phyloP scores from a whole-genome alignment of 768 basidiomycete species.

The Strobilomyces dryophilus region DNA sequence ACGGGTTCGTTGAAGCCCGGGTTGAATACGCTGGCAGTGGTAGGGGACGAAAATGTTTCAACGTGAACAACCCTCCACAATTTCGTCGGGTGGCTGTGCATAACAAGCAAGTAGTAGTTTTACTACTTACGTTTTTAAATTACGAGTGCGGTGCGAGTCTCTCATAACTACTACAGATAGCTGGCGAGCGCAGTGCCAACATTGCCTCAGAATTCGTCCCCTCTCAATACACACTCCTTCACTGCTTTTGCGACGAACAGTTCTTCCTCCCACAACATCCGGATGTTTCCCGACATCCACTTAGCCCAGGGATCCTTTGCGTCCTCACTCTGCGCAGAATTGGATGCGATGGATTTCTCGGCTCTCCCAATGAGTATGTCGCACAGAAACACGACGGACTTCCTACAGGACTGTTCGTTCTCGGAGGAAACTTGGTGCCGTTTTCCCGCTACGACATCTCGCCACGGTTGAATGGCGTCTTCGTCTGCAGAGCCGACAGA shows the following conservation, averaged over 20 bases:
- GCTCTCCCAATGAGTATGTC: slow-evolving; percentile 34
- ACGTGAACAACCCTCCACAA: neutral
- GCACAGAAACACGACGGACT: slow-evolving; percentile 39
- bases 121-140: too few species aligned
- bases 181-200: too few species aligned
- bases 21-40: too few species aligned
- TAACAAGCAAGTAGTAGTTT: neutral
- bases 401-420: slow-evolving; percentile 49
- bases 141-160: too few species aligned
- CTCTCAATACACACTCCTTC: slow-evolving; percentile 38
- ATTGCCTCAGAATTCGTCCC: slow-evolving; percentile 43
- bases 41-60: neutral
- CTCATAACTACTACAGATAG: too few species aligned
- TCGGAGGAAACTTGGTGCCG: slow-evolving; percentile 41
- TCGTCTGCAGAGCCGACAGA: slow-evolving; percentile 24
- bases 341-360: slow-evolving; percentile 11
- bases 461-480: slow-evolving; percentile 45
- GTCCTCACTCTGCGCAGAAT: neutral
- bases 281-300: slow-evolving; percentile 40
- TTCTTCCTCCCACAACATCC: slow-evolving; percentile 60
- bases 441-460: slow-evolving; percentile 45
- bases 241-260: slow-evolving; percentile 47
- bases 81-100: slow-evolving; percentile 18
- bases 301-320: slow-evolving; percentile 23
- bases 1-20: slow-evolving; percentile 2